Evolutionary conservation across 805 yeast species (phyloP).

Genomic region (Ogataea parapolymorpha): DNA sequence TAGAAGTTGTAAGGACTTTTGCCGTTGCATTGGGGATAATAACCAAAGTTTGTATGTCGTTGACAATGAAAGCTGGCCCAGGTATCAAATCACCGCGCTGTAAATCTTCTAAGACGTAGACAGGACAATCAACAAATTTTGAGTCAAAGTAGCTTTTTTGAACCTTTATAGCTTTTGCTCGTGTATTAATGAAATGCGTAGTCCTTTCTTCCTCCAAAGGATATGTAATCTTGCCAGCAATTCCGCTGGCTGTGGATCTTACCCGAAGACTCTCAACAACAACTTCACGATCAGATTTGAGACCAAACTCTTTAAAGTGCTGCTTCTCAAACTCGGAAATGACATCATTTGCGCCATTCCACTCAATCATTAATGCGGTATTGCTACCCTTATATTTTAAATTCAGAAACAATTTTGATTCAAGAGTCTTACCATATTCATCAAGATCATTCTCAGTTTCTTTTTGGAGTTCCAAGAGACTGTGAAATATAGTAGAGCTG

Average conservation of each 20-base stretch:
- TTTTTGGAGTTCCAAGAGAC: constrained; percentile 19
- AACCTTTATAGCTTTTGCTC: constrained; percentile 53
- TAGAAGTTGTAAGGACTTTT: constrained; percentile 32
- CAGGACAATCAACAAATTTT: constrained; percentile 46
- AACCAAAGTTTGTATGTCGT: constrained; percentile 36
- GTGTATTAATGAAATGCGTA: constrained; percentile 26
- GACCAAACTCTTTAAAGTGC: constrained; percentile 73
- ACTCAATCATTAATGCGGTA: constrained; percentile 67
- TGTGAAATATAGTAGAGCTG: background rate
- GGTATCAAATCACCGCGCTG: constrained; percentile 45
- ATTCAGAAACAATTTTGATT: constrained; percentile 51
- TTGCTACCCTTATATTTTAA: constrained; percentile 85
- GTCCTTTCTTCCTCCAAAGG: constrained; percentile 4
- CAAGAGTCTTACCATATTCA: background rate
- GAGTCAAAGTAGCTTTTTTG: constrained; percentile 29
- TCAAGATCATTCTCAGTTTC: constrained; percentile 44
- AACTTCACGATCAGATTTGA: constrained; percentile 45
- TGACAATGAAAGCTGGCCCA: constrained; percentile 45
- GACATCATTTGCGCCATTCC: constrained; percentile 30
- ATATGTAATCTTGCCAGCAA: constrained; percentile 33
- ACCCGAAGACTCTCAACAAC: constrained; percentile 73
- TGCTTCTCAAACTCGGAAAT: constrained; percentile 43
- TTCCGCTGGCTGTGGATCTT: constrained; percentile 57
- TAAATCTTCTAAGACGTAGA: constrained; percentile 51
- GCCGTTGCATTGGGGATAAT: constrained; percentile 33